Conservation (phyloP, 1,284 basidiomycete genomes). For the Prillingera fragicola region DNA sequence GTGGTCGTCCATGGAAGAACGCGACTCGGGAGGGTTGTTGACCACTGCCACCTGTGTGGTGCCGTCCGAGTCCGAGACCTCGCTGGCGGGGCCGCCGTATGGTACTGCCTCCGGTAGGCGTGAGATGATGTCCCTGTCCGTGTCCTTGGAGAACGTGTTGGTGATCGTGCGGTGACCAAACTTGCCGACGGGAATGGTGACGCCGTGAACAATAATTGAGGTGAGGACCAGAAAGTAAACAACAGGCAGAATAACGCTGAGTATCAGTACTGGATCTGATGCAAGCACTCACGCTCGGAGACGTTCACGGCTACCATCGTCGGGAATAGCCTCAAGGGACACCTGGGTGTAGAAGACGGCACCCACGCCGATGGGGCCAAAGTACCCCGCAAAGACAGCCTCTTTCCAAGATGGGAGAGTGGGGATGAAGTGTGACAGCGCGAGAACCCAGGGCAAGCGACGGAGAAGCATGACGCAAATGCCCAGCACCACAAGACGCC, state of each 20-base stretch:
- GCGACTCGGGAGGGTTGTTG: too few species aligned
- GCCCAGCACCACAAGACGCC: constrained; percentile 75
- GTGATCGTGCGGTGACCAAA: too few species aligned
- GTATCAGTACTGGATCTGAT: not conserved
- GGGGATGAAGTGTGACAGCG: constrained; percentile 38
- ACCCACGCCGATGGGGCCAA: constrained; percentile 49
- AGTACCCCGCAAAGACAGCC: constrained; percentile 45
- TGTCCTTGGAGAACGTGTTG: too few species aligned
- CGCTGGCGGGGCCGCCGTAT: too few species aligned
- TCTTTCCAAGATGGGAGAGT: constrained; percentile 40
- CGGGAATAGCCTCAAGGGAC: constrained; percentile 49
- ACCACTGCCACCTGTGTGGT: too few species aligned
- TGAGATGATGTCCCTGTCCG: too few species aligned
- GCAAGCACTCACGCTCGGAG: constrained; percentile 30
- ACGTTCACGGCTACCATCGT: constrained; percentile 43
- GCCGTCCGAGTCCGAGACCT: too few species aligned
- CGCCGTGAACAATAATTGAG: constrained; percentile 51
- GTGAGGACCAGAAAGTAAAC: constrained; percentile 53
- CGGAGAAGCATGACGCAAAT: constrained; percentile 70
- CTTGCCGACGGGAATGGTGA: constrained; percentile 46
- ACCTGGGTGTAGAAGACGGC: constrained; percentile 53
- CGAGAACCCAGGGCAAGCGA: constrained; percentile 69
- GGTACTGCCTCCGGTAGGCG: too few species aligned
- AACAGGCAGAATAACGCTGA: constrained; percentile 48
- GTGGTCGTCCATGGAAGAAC: too few species aligned